Evolutionary conservation across 345 rosid species (phyloP), one percentile per base, ranked within the genome.

Genomic region (Alliaria petiolata): DNA sequence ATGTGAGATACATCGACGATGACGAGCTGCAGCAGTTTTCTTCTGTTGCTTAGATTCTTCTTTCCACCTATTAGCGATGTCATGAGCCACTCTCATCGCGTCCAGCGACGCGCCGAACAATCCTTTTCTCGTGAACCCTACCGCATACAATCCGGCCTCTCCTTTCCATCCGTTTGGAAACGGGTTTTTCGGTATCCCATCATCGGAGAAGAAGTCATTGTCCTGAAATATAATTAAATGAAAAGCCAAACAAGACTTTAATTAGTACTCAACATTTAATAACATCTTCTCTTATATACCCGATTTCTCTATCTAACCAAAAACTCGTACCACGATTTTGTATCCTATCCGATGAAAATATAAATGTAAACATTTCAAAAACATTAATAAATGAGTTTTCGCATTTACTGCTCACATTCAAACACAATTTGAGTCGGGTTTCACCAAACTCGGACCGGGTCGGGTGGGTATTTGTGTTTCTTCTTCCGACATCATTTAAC

Each of bases 151-250:
- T 53, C 98, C 97, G 0, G 83, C 77, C 25, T 75, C 81, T 17
- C 97, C 97, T 82, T 92, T 93, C 98, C 98, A 93, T 5, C 91
- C 93, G 75, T 87, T 78, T 33, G 98, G 96, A 52, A 87, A 90
- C 46, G 88, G 90, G 33, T 84, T 81, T 42, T 83, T 90, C 8
- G 89, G 97, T 52, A 84, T 72, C 36, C 98, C 97, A 34, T 85
- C 86, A 51, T 83, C 79, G 11, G 93, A 81, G 67, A 93, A 90
- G 54, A 93, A 83, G 13, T 93, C 97, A 50, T 79, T 83, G 49
- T 92, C 98, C 95, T 87, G 83, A 15, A 6, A 12, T n/a, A 3
- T 4, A 17, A 13, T 35, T 25, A 50, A 10, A 39, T 17, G 19
- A 35, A 34, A 31, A 57, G 39, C 35, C 67, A 65, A 57, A 66